Percentiles rank a stretch among this genome's conserved stretches.
These are phyloP conservation scores for Fagopyrum esculentum DNA, from an alignment of 148 eudicot species.

Conservation along the genomic window DNA sequence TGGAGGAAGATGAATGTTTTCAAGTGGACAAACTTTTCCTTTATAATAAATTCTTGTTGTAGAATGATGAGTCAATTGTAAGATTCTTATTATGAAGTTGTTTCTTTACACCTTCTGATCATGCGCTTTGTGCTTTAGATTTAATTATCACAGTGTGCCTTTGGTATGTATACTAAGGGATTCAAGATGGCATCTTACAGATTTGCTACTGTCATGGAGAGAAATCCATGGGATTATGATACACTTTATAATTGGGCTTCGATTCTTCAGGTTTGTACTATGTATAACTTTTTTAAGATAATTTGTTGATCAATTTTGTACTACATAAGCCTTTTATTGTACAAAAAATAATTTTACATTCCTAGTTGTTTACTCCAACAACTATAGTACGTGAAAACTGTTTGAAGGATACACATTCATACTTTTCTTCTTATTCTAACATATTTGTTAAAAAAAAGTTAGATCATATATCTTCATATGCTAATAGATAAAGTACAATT, in stretches of 20 bases:
- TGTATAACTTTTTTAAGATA: constrained; percentile 2
- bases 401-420: too few species aligned
- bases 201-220: constrained; percentile 77
- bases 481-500: too few species aligned
- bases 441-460: too few species aligned
- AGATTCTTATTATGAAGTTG: background rate
- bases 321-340: background rate
- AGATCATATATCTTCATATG: too few species aligned
- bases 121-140: too few species aligned
- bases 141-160: background rate
- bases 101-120: too few species aligned
- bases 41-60: background rate
- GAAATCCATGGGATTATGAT: constrained; percentile 86
- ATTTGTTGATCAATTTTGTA: background rate
- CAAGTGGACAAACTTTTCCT: background rate
- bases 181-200: constrained; percentile 33
- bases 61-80: background rate
- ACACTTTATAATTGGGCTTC: constrained; percentile 96
- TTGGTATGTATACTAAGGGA: background rate
- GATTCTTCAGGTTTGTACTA: constrained; percentile 87
- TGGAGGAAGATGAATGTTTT: background rate
- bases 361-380: background rate
- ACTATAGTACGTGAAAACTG: too few species aligned
- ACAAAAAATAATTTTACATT: background rate
- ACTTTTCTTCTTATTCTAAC: too few species aligned